Conservation (phyloP, 2,329 filamentous ascomycete species). For the Alternaria sp. region DNA sequence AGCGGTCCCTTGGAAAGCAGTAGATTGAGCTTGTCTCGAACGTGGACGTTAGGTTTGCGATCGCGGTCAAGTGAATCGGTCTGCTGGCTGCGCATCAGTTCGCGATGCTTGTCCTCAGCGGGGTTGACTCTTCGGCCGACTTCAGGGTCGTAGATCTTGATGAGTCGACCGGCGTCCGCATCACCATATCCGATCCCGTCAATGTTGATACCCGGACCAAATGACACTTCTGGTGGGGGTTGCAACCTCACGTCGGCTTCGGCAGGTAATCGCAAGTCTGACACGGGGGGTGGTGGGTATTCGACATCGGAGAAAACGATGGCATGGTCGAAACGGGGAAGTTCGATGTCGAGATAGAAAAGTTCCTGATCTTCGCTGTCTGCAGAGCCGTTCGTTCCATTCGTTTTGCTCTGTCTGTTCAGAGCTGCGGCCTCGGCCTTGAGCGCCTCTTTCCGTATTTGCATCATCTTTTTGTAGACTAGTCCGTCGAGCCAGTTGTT, state of each 20-base stretch:
- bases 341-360: constrained; percentile 87
- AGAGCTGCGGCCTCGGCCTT: constrained; percentile 52
- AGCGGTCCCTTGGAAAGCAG: constrained; percentile 94
- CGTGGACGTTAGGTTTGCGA: constrained; percentile 93
- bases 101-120: constrained; percentile 91
- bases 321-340: constrained; percentile 94
- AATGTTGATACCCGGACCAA: constrained; percentile 86
- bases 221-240: constrained; percentile 85
- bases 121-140: constrained; percentile 89
- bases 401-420: constrained; percentile 34
- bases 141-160: constrained; percentile 93
- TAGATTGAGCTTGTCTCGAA: constrained; percentile 88
- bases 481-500: constrained; percentile 96
- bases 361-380: constrained; percentile 63
- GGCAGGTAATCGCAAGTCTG: constrained; percentile 71
- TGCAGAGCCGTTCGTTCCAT: constrained; percentile 35
- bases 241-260: constrained; percentile 74
- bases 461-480: constrained; percentile 90
- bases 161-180: constrained; percentile 67
- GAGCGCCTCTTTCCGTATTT: constrained; percentile 58
- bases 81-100: constrained; percentile 88
- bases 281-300: constrained; percentile 85
- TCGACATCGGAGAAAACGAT: constrained; percentile 95
- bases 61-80: constrained; percentile 96
- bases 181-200: constrained; percentile 64